A percentile compares a stretch with the other conserved stretches of the same genome.
Evolutionary conservation across 2,329 filamentous ascomycete genomes (phyloP).

Genomic region (Aspergillus alliaceus): DNA sequence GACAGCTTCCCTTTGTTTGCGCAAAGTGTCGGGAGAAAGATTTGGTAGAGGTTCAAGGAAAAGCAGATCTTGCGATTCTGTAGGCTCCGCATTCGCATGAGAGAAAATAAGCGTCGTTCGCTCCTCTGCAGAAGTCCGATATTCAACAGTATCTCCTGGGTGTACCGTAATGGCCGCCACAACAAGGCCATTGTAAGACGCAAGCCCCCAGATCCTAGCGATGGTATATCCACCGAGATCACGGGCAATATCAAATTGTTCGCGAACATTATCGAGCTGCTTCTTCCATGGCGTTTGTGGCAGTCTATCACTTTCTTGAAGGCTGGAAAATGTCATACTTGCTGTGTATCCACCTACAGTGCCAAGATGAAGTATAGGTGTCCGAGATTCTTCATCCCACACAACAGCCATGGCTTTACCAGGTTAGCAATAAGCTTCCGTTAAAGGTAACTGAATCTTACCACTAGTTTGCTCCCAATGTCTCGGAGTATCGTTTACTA

Average conservation of each 20-base stretch:
- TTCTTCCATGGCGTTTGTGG: conserved; percentile 28
- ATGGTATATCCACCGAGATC: conserved; percentile 51
- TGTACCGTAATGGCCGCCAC: conserved; percentile 55
- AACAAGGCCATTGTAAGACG: conserved; percentile 48
- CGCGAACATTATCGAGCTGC: conserved; percentile 32
- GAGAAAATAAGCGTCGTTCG: conserved; percentile 41
- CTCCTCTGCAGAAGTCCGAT: conserved; percentile 51
- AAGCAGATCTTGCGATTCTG: not conserved
- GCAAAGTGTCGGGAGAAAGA: conserved; percentile 14
- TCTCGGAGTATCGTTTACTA: conserved; percentile 9
- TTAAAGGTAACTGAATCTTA: conserved; percentile 13
- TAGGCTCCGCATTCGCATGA: conserved; percentile 16
- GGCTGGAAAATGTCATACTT: conserved; percentile 13
- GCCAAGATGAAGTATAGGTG: conserved; percentile 29
- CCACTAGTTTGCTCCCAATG: conserved; percentile 37
- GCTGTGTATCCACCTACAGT: conserved; percentile 29
- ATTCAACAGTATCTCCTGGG: conserved; percentile 59
- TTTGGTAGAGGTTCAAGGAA: conserved; percentile 11
- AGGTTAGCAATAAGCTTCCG: conserved; percentile 13
- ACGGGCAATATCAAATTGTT: conserved; percentile 50
- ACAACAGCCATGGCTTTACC: conserved; percentile 26
- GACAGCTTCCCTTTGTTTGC: conserved; percentile 22
- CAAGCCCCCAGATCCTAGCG: conserved; percentile 56
- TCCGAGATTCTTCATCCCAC: conserved; percentile 10
- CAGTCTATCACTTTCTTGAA: conserved; percentile 2